Base-by-base conservation (phyloP, 2,329 filamentous ascomycete genomes). In the Juglanconis sp. region DNA sequence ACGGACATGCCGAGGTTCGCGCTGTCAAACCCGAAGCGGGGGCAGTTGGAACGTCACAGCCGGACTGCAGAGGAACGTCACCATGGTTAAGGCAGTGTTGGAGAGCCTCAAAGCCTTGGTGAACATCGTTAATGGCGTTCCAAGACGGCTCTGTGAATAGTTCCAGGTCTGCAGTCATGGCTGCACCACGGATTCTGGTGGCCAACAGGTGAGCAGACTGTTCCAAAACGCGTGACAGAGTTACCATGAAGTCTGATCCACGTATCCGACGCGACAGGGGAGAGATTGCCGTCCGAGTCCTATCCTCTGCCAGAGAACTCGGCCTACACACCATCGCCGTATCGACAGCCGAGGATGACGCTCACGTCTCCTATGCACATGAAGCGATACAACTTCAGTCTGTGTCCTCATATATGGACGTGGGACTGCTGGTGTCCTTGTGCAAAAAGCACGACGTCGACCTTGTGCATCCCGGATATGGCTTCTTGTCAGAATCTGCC, bases 271-370 rank as follows among this genome's bases (percentile, higher is more conserved):
- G 9, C 31, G 10, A 7, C 3, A 61, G 59, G 35, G 86, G 86
- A 58, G 86, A 88, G 70, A 87, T 89, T 55, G 85, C 85, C 57
- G 79, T 83, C 2, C 79, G 86, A 11, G 85, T 88, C 52, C 73
- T 87, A 38, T 78, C 80, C 35, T 78, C 85, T 58, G 82, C 82
- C n/a, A 76, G 83, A 46, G 86, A 88, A 70, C 73, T 87, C 3
- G 74, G 73, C 11, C 74, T 86, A 8, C 78, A 84, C 57, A 86
- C 83, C 1, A 82, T 79, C 63, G 79, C 81, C 24, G 68, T 87
- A 3, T 86, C 83, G 68, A 83, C 82, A 6, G 67, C 76, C 3
- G 77, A 80, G 53, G 86, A 88, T 68, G 72, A 75, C 35, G 79
- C 79, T 1, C 85, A 88, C 64, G 80, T 80, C 17, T 73, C 77